phyloP scores from a whole-genome alignment of 768 basidiomycete species.

The Podaxis mareebaensis region DNA sequence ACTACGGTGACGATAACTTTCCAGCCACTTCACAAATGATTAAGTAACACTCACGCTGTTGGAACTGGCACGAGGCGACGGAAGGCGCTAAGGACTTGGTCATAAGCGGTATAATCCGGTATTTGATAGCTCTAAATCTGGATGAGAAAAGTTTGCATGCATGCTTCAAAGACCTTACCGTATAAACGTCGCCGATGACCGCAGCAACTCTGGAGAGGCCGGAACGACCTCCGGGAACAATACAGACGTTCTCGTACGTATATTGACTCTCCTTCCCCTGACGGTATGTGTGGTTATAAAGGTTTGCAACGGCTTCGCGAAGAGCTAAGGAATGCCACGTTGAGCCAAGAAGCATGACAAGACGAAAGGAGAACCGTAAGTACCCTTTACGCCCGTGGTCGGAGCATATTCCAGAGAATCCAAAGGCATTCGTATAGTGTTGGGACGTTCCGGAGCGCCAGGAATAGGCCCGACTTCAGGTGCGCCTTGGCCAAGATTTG shows the following conservation, averaged over 20 bases:
- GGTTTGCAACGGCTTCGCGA: slow-evolving; percentile 84
- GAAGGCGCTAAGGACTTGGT: slow-evolving; percentile 83
- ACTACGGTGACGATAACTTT: slow-evolving; percentile 26
- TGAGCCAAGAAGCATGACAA: background rate
- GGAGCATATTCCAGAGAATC: slow-evolving; percentile 91
- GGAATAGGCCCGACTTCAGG: slow-evolving; percentile 89
- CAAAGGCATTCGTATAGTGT: slow-evolving; percentile 60
- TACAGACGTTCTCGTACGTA: slow-evolving; percentile 90
- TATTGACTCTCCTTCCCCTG: slow-evolving; percentile 81
- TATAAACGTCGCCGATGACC: slow-evolving; percentile 88
- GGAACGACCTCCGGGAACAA: slow-evolving; percentile 91
- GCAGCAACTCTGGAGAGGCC: slow-evolving; percentile 91
- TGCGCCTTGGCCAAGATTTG: slow-evolving; percentile 90
- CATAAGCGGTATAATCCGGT: slow-evolving; percentile 90
- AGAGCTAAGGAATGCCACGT: slow-evolving; percentile 47
- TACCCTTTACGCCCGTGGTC: slow-evolving; percentile 87
- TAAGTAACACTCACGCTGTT: slow-evolving; percentile 60
- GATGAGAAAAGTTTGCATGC: slow-evolving; percentile 4
- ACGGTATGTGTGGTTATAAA: slow-evolving; percentile 89
- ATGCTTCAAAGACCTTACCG: slow-evolving; percentile 40
- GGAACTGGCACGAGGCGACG: slow-evolving; percentile 89
- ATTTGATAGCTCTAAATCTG: slow-evolving; percentile 75
- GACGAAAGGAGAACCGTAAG: background rate
- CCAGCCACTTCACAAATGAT: background rate
- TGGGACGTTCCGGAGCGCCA: slow-evolving; percentile 65